phyloP scores from a whole-genome alignment of 495 filamentous ascomycete genomes.

The Mytilinidion resinicola region DNA sequence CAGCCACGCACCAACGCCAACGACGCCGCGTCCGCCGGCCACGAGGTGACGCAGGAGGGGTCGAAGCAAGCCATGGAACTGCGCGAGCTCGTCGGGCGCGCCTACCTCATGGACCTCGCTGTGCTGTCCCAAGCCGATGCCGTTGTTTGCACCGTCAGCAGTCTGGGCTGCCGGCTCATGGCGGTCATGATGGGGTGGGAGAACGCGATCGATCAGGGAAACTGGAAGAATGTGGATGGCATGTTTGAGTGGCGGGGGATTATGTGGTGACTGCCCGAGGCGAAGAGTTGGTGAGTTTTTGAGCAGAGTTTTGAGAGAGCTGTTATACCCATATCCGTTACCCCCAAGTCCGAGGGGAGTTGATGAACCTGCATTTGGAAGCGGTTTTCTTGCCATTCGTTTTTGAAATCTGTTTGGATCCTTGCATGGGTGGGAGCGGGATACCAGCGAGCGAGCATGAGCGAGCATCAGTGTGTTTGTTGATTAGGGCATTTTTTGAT shows the following conservation, averaged over 20 bases:
- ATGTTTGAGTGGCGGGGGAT: slow-evolving; percentile 49
- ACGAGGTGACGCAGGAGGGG: slow-evolving; percentile 24
- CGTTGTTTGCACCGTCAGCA: slow-evolving; percentile 61
- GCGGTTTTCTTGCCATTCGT: no score
- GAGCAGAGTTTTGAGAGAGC: no score
- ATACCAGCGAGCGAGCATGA: no score
- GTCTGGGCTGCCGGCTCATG: slow-evolving; percentile 58
- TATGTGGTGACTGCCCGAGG: slow-evolving; percentile 9
- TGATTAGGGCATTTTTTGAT: no score
- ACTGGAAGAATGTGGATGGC: slow-evolving; percentile 72
- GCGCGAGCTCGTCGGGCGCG: slow-evolving; percentile 58
- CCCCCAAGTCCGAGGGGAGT: no score
- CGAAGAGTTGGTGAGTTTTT: neutral
- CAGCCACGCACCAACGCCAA: slow-evolving; percentile 32
- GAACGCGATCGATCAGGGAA: slow-evolving; percentile 45
- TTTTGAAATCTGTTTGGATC: no score
- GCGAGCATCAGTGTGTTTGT: no score
- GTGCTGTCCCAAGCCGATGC: slow-evolving; percentile 57
- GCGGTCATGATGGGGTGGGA: slow-evolving; percentile 81
- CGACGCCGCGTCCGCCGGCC: slow-evolving; percentile 9
- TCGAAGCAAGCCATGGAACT: slow-evolving; percentile 50
- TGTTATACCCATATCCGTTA: no score
- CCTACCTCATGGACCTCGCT: slow-evolving; percentile 66
- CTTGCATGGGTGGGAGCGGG: no score
- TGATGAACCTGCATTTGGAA: no score